Base-by-base conservation (phyloP, 805 yeast species). In the Yarrowia hollandica region DNA sequence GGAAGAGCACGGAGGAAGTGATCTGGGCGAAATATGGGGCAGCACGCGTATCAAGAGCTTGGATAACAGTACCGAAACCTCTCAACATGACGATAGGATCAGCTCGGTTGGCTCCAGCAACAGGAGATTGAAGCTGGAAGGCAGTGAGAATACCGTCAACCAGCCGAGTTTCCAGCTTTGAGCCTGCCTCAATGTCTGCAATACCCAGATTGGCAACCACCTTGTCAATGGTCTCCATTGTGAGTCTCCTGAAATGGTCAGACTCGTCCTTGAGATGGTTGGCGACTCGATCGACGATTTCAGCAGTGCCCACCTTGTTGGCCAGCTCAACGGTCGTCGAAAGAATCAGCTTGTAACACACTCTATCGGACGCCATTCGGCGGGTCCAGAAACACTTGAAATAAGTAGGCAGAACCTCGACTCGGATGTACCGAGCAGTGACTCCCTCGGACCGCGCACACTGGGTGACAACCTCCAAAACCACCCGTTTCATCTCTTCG, bases 401-500 rank as follows among this genome's bases (percentile, higher is more conserved):
- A 63, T 90, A 88, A 0, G 83, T 79, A 0, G 82, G 80, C 3
- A 83, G 69, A 1, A 87, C 77, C 19, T 82, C 81, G 6, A 75
- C 77, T 39, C 75, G 72, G 22, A 85, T 67, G 62, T 80, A 82
- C 22, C 71, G 71, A 5, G 77, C 71, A 14, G 74, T 75, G 12
- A 88, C 76, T 11, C 82, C 82, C 11, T 80, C 83, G 1, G 87
- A 76, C 1, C 80, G 71, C 12, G 89, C 82, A 64, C 94, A 82
- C 61, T 80, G 84, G 58, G 80, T 84, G 26, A 91, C 73, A 7
- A 88, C 88, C 26, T 78, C 74, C 61, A 94, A 70, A 2, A 91
- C 86, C 0, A 90, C 80, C 61, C 80, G 80, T 65, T 82, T 83
- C 92, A 91, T 87, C 50, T 90, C 96, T 62, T 88, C 96, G 67